Evolutionary conservation across 768 basidiomycete species (phyloP), one percentile per base, ranked within the genome.

Genomic region (Trametes sanguinea): DNA sequence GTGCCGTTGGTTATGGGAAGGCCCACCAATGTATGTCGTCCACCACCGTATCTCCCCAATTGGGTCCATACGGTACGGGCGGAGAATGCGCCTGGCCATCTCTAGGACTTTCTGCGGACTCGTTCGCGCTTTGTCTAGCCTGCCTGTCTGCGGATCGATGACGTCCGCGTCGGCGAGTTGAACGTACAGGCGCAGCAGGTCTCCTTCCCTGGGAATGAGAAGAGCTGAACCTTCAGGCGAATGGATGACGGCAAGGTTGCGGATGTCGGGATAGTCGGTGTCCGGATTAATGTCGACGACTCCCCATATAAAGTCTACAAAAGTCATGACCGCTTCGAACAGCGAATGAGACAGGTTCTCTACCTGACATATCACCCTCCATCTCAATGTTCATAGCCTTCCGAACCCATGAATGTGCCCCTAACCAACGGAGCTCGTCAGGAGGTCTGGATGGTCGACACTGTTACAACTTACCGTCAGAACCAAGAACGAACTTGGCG

Each of bases 211-310:
- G 0, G 90, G 90, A 53, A 93, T 89, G 47, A 89, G 69, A 85
- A 92, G 87, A 60, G 86, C 84, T 0, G 87, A 84, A 1, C 88
- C 86, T 51, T 83, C 79, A 40, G 80, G 78, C 0, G 89, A 90
- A 71, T 92, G 89, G n/a, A 92, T 82, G 0, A 76, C 84, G 51
- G 77, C 77, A 64, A 77, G 80, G 58, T 85, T 85, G 16, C 90
- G 84, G 61, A 89, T 86, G 69, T 92, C 89, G 0, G 91, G 91
- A 62, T 92, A 90, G 68, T 91, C 77, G 1, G 89, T 90, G n/a
- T 85, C 80, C 0, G 87, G 87, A 29, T 83, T 67, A 52, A 84
- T 76, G 72, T 92, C 77, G 30, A 78, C 67, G 0, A 76, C 77
- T 3, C 78, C 78, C 78, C 78, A 79, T 1, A 78, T 72, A 53